A percentile compares a stretch with the other conserved stretches of the same genome.
These are phyloP conservation scores for Gigaspora rosea DNA, from an alignment of 192 early-diverging fungal genomes.

Conservation along the genomic window DNA sequence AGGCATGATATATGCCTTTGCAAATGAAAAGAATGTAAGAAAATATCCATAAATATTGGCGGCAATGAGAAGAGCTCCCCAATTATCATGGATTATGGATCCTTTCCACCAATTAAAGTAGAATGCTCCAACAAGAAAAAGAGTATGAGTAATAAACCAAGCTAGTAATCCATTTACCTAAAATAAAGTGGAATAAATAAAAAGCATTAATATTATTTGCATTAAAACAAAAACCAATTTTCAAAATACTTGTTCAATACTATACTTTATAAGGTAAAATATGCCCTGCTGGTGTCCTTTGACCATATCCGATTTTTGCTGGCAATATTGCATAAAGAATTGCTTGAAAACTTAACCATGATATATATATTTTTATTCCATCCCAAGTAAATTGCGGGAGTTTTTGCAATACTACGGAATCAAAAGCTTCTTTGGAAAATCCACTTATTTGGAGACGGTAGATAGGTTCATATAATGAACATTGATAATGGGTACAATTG, in stretches of 20 bases:
- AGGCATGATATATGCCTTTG: slow-evolving; percentile 72
- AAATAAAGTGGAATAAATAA: not conserved
- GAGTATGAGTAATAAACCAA: slow-evolving; percentile 68
- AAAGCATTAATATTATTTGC: not conserved
- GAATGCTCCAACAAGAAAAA: slow-evolving; percentile 66
- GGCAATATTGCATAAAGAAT: slow-evolving; percentile 67
- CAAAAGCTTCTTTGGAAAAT: slow-evolving; percentile 37
- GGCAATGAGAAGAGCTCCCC: slow-evolving; percentile 68
- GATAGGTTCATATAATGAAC: slow-evolving; percentile 62
- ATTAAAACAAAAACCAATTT: not conserved
- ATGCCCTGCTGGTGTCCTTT: slow-evolving; percentile 75
- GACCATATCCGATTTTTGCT: slow-evolving; percentile 71
- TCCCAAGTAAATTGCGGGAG: slow-evolving; percentile 47
- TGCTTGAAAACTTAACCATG: slow-evolving; percentile 74
- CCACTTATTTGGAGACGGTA: slow-evolving; percentile 36
- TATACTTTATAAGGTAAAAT: slow-evolving; percentile 71
- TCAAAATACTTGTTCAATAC: slow-evolving; percentile 40
- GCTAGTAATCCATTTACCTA: slow-evolving; percentile 77
- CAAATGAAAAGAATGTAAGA: slow-evolving; percentile 68
- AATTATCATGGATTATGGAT: slow-evolving; percentile 75
- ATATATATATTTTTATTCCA: slow-evolving; percentile 58
- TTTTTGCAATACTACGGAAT: slow-evolving; percentile 39
- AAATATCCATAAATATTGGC: slow-evolving; percentile 79
- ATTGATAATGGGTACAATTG: slow-evolving; percentile 65
- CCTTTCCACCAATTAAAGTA: slow-evolving; percentile 64